Conservation (phyloP, 2,329 filamentous ascomycete species). For the Epichloe bromicola region DNA sequence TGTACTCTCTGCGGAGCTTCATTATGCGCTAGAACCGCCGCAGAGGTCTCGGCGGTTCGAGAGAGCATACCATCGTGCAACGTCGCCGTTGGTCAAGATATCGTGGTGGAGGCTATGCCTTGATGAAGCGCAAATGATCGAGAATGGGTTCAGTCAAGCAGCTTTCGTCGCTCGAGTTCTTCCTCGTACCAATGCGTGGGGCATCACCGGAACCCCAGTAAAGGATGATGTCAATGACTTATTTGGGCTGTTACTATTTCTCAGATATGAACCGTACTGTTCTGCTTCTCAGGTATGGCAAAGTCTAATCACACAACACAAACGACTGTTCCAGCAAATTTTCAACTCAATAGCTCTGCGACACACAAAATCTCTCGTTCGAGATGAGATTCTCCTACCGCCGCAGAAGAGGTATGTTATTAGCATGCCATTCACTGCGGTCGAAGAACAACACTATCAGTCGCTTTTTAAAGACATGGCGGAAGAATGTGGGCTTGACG, state of each 20-base stretch:
- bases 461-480: constrained; percentile 66
- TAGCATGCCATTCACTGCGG: constrained; percentile 75
- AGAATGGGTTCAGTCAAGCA: constrained; percentile 73
- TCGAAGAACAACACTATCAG: constrained; percentile 84
- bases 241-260: constrained; percentile 67
- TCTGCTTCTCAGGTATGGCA: constrained; percentile 54
- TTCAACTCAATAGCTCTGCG: constrained; percentile 64
- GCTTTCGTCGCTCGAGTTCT: constrained; percentile 69
- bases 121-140: constrained; percentile 83
- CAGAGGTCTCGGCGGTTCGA: constrained; percentile 52
- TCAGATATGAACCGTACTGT: constrained; percentile 66
- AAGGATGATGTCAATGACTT: constrained; percentile 68
- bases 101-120: constrained; percentile 78
- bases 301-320: constrained; percentile 46
- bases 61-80: constrained; percentile 51
- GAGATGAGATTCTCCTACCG: constrained; percentile 67
- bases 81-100: constrained; percentile 67
- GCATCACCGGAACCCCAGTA: constrained; percentile 76
- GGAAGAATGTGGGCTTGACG: constrained; percentile 51
- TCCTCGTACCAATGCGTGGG: constrained; percentile 80
- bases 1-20: constrained; percentile 66
- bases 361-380: constrained; percentile 72
- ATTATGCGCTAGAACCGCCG: constrained; percentile 60
- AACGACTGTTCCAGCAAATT: constrained; percentile 51
- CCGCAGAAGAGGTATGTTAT: constrained; percentile 77